Evolutionary conservation across 768 basidiomycete species (phyloP).

Genomic region (Rhodocollybia butyracea): DNA sequence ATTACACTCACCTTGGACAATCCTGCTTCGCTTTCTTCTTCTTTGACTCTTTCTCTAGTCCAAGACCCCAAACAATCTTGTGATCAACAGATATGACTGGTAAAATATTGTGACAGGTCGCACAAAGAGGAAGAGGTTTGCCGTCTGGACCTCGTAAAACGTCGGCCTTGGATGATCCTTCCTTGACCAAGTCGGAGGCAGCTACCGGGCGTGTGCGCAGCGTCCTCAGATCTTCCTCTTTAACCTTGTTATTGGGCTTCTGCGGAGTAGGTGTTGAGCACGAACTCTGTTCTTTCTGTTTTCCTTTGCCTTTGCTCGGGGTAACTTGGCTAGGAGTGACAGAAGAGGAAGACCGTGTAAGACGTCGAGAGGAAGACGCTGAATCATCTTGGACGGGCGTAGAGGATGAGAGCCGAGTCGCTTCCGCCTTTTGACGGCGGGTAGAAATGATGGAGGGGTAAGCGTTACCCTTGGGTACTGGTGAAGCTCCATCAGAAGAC

Average conservation of each 20-base stretch:
- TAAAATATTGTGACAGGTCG: constrained; percentile 67
- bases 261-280: constrained; percentile 6
- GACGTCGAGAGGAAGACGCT: constrained; percentile 9
- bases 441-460: constrained; percentile 60
- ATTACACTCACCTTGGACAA: constrained; percentile 64
- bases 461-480: constrained; percentile 34
- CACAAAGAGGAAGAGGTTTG: constrained; percentile 64
- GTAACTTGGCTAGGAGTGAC: constrained; percentile 2
- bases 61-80: constrained; percentile 72
- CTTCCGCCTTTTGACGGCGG: constrained; percentile 45
- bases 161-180: constrained; percentile 33
- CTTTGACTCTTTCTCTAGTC: constrained; percentile 40
- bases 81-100: constrained; percentile 76
- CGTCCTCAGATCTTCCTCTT: constrained; percentile 49
- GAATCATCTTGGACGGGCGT: constrained; percentile 42
- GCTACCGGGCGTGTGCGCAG: constrained; percentile 46
- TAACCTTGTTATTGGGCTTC: constrained; percentile 36
- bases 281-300: constrained; percentile 1
- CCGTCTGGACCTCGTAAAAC: constrained; percentile 61
- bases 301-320: constrained; percentile 5
- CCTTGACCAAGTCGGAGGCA: constrained; percentile 33
- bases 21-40: constrained; percentile 63
- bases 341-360: constrained; percentile 2
- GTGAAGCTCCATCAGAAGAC: constrained; percentile 26
- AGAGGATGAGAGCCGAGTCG: constrained; percentile 19